Base-by-base conservation (phyloP, 2,329 filamentous ascomycete species). In the Neonectria magnoliae region DNA sequence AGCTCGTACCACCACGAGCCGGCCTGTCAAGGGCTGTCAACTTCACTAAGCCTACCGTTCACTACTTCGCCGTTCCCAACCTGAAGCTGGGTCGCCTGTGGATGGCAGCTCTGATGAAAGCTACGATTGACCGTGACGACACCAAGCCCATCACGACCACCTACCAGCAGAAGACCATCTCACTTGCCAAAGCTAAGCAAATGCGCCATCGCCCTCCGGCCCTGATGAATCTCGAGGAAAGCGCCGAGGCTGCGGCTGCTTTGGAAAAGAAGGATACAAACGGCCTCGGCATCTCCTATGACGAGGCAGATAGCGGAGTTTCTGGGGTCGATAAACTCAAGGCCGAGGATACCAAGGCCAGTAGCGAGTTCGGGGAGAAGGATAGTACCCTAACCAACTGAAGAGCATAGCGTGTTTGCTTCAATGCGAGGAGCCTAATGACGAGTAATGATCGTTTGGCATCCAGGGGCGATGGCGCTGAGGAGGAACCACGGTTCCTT, bases 91-190 rank as follows among this genome's bases (percentile, higher is more conserved):
- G 96, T 16, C 90, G 96, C 13, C 83, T 97, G 44, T 99, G 96
- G 96, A 99, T 99, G 96, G 96, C 94, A 5, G 96, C 96, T 6
- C 83, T 99, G 56, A 97, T 99, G 93, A 99, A 99, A 81, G 96
- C 96, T 11, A 99, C 96, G 1, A 99, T 99, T 73, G 95, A 98
- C 76, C 91, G 95, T 65, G 96, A 99, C 72, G 89, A 91, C 74
- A 87, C 87, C 4, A 87, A 91, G 66, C 88, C 91, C 10, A 90
- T 97, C 65, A 94, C 93, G 20, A 96, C 93, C 4, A 97, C 94
- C 4, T 98, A 98, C 80, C 95, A 97, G 76, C 94, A 98, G 77
- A 96, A 97, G 83, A 99, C 96, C 0, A 97, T 99, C 60, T 96
- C 92, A 27, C 87, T 99, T 7, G 88, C 91, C 60, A 97, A 97